These are phyloP conservation scores for Penicillium sp. DNA, from an alignment of 2,329 filamentous ascomycete species.

Conservation along the genomic window DNA sequence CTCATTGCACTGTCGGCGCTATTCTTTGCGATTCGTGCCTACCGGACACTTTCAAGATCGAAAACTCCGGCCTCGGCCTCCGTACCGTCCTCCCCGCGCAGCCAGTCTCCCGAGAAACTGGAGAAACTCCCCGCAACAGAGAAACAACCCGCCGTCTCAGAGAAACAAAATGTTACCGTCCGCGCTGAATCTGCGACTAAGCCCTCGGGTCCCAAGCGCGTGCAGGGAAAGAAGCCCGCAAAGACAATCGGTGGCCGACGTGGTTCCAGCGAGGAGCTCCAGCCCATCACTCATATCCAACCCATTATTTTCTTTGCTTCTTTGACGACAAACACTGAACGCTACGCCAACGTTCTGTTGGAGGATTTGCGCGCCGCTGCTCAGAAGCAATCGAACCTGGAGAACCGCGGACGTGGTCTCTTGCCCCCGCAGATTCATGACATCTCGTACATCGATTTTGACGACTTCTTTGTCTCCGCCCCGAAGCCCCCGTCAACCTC, in stretches of 20 bases:
- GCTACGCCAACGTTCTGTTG: constrained; percentile 66
- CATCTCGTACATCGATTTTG: constrained; percentile 82
- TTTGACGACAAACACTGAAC: constrained; percentile 79
- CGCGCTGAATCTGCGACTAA: constrained; percentile 14
- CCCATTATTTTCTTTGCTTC: constrained; percentile 87
- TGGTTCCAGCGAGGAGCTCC: constrained; percentile 13
- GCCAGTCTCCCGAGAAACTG: constrained; percentile 23
- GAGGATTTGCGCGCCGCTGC: constrained; percentile 53
- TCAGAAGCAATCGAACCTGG: constrained; percentile 23
- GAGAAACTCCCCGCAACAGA: constrained; percentile 12
- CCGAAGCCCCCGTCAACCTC: constrained; percentile 60
- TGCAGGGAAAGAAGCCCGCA: constrained; percentile 33
- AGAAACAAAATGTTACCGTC: neutral
- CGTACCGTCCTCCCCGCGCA: constrained; percentile 33
- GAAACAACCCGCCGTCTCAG: neutral
- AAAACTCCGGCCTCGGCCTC: constrained; percentile 32
- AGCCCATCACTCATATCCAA: constrained; percentile 49
- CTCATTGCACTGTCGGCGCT: constrained; percentile 42
- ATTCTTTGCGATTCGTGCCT: constrained; percentile 33
- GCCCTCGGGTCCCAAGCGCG: constrained; percentile 33
- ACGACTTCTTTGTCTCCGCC: constrained; percentile 83
- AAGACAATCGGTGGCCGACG: constrained; percentile 29
- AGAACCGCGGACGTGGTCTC: constrained; percentile 35
- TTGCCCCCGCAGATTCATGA: constrained; percentile 69
- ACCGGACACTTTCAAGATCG: constrained; percentile 25